These are phyloP conservation scores for Monilinia fructigena DNA, from an alignment of 2,329 filamentous ascomycete genomes.

Conservation along the genomic window DNA sequence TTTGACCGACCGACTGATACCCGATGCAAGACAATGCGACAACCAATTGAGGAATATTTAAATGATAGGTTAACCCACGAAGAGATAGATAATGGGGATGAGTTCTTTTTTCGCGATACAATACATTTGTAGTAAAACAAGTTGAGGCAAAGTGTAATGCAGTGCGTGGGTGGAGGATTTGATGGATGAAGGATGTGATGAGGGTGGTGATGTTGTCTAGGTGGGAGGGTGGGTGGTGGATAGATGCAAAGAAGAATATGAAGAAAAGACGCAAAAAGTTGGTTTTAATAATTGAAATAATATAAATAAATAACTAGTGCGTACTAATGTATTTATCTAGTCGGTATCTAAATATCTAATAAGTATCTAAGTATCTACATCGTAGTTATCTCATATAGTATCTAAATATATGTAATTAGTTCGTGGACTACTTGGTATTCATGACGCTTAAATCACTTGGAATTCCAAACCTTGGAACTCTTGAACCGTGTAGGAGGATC, in stretches of 20 bases:
- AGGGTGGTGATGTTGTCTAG: background rate
- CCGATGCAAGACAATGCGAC: background rate
- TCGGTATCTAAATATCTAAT: too few relatives aligned
- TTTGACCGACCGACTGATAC: slow-evolving; percentile 1
- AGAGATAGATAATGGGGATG: slow-evolving; percentile 11
- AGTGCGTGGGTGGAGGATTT: background rate
- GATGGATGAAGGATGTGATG: background rate
- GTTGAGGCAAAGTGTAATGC: background rate
- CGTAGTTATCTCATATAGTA: too few relatives aligned
- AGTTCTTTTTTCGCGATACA: slow-evolving; percentile 7
- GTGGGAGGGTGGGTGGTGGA: too few relatives aligned
- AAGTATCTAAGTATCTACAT: too few relatives aligned
- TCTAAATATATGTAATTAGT: too few relatives aligned
- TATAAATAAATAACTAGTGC: too few relatives aligned
- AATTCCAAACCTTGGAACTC: background rate
- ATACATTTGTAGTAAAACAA: slow-evolving; percentile 3
- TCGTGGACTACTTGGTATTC: too few relatives aligned
- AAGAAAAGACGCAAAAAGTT: background rate
- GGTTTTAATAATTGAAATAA: background rate
- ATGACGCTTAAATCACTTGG: too few relatives aligned
- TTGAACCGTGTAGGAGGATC: too few relatives aligned
- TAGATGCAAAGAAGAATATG: too few relatives aligned
- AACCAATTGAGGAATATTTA: background rate
- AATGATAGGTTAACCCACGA: background rate
- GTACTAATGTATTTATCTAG: too few relatives aligned